Base-by-base conservation (phyloP, 2,329 filamentous ascomycete genomes). In the Stylonectria norvegica region DNA sequence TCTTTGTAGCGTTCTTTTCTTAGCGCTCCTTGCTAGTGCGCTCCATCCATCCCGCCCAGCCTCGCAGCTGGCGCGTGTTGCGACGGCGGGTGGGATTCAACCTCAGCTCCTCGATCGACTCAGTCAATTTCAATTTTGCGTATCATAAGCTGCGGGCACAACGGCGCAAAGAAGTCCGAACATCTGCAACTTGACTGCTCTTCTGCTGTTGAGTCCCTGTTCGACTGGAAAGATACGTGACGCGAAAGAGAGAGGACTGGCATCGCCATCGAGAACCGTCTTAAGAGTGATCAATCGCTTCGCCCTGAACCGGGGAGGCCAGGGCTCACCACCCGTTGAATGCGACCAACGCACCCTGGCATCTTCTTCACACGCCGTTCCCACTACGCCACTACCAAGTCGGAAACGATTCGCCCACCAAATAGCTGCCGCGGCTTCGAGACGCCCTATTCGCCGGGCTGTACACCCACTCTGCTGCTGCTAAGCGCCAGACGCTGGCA, bases 401-500 rank as follows among this genome's bases (percentile, higher is more conserved):
- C 22, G 20, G 14, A 39, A 30, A 29, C 43, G 30, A 42, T 45
- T 45, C 39, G 39, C 36, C 15, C 30, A 8, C 19, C 14, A 7
- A 32, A 8, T 16, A 17, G 17, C 30, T 32, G 16, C 30, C 30
- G 30, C 16, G 30, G 30, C 15, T 18, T 32, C 7, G 8, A 32
- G 7, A 32, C 22, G 30, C 16, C 17, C 30, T n/a, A 32, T 32
- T 32, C 30, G 30, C 30, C 19, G 30, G 30, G 5, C 16, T 5
- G 5, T 9, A 23, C 33, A 40, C 33, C 34, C 18, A 30, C 33
- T 37, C 38, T 17, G 17, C 23, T 23, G 35, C 39, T 36, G 38
- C 36, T 47, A 47, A 47, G 44, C 44, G 44, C 44, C 44, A 47
- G 44, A 36, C 44, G 44, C 41, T 42, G 34, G 20, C 23, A 31